phyloP scores from a whole-genome alignment of 345 rosid species.

The Melastoma malabathricum region DNA sequence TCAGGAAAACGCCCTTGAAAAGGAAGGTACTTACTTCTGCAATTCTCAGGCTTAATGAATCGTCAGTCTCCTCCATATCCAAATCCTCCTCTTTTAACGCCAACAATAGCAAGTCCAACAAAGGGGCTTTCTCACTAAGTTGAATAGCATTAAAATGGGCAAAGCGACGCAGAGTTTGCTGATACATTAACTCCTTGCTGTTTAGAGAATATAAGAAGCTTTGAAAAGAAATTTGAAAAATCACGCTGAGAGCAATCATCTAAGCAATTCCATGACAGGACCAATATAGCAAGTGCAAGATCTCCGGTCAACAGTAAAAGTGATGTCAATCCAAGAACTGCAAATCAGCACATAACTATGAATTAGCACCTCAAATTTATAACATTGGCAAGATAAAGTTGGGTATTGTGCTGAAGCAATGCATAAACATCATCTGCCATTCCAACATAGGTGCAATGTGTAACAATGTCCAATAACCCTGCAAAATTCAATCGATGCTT shows the following conservation, averaged over 20 bases:
- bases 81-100: slow-evolving; percentile 85
- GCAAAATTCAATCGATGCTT: slow-evolving; percentile 9
- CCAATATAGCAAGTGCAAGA: neutral
- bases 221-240: too few relatives aligned
- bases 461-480: slow-evolving; percentile 72
- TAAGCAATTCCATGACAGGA: too few relatives aligned
- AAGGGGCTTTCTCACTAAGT: slow-evolving; percentile 70
- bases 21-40: slow-evolving; percentile 48
- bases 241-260: too few relatives aligned
- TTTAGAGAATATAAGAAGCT: slow-evolving; percentile 8
- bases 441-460: slow-evolving; percentile 79
- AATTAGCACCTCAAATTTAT: slow-evolving; percentile 62
- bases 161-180: slow-evolving; percentile 78
- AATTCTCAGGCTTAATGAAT: slow-evolving; percentile 53
- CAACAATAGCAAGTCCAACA: slow-evolving; percentile 58
- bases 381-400: slow-evolving; percentile 80
- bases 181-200: slow-evolving; percentile 99
- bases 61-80: slow-evolving; percentile 54
- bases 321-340: too few relatives aligned
- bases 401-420: slow-evolving; percentile 74
- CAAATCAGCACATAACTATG: neutral
- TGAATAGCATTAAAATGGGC: slow-evolving; percentile 81
- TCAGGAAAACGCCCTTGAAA: slow-evolving; percentile 4
- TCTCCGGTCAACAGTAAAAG: neutral
- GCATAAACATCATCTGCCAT: slow-evolving; percentile 93